Evolutionary conservation across 371 early-diverging fungal genomes (phyloP).

Genomic region (Hamiltosporidium tvaerminnensis): DNA sequence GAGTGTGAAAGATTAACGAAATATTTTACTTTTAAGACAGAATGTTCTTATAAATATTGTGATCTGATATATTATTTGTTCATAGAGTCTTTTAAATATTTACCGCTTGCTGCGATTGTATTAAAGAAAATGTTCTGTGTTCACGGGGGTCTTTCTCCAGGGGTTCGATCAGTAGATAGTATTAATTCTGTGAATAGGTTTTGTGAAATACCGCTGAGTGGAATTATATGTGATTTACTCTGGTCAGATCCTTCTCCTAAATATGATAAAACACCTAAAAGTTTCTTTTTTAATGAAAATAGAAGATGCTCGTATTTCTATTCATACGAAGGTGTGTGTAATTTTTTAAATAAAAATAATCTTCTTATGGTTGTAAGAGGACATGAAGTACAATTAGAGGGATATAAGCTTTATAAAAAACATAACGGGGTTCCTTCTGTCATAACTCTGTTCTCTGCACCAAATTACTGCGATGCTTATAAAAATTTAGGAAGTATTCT

Average conservation of each 20-base stretch:
- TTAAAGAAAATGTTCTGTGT: conserved; percentile 78
- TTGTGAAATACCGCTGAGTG: conserved; percentile 74
- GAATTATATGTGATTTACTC: conserved; percentile 78
- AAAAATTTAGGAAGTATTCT: conserved; percentile 76
- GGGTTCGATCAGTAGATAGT: conserved; percentile 66
- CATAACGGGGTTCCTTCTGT: conserved; percentile 57
- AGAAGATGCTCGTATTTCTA: conserved; percentile 83
- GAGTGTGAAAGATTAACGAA: conserved; percentile 71
- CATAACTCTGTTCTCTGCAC: conserved; percentile 85
- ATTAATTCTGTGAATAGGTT: conserved; percentile 75
- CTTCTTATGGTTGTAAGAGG: conserved; percentile 77
- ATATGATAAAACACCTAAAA: conserved; percentile 63
- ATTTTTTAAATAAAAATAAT: conserved; percentile 74
- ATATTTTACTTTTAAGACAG: conserved; percentile 79
- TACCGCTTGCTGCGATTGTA: conserved; percentile 77
- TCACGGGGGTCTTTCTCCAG: conserved; percentile 85
- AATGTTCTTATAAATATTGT: conserved; percentile 75
- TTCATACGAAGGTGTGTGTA: conserved; percentile 68
- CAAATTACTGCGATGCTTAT: conserved; percentile 83
- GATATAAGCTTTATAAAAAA: conserved; percentile 49
- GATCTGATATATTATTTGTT: conserved; percentile 63
- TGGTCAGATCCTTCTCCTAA: conserved; percentile 92
- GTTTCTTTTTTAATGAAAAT: conserved; percentile 69
- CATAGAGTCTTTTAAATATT: conserved; percentile 71
- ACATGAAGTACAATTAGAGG: conserved; percentile 89